phyloP scores from a whole-genome alignment of 2,329 filamentous ascomycete species.

The Penicillium glabrum region DNA sequence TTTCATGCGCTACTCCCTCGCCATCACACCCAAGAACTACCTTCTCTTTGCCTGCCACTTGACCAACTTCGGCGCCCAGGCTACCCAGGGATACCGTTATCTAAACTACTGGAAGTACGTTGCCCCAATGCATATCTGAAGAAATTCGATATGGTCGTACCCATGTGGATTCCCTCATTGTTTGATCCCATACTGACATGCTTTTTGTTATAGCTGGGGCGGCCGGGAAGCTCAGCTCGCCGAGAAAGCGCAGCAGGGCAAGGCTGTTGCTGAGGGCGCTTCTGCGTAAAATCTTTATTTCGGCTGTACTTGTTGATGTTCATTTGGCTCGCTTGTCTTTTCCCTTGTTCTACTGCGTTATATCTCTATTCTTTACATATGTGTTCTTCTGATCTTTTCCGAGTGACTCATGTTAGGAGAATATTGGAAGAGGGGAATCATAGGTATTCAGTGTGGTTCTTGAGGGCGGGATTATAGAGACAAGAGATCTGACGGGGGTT shows the following conservation, averaged over 20 bases:
- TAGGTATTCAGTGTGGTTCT: constrained; percentile 13
- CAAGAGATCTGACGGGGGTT: neutral
- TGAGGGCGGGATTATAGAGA: constrained; percentile 7
- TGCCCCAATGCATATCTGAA: neutral
- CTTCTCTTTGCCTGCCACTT: constrained; percentile 68
- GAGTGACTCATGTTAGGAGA: neutral
- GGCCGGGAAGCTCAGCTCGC: constrained; percentile 43
- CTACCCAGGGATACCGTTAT: constrained; percentile 63
- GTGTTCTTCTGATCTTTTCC: constrained; percentile 1
- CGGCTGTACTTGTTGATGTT: constrained; percentile 11
- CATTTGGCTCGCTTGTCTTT: constrained; percentile 10
- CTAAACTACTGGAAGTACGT: constrained; percentile 59
- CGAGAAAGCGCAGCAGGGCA: constrained; percentile 33
- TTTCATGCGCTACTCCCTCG: constrained; percentile 68
- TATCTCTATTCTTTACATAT: constrained; percentile 9
- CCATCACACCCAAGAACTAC: constrained; percentile 64
- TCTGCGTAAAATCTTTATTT: constrained; percentile 19
- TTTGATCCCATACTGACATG: neutral
- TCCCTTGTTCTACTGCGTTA: constrained; percentile 12
- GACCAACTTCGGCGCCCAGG: constrained; percentile 63
- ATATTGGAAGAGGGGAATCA: constrained; percentile 1
- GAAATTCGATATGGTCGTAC: neutral
- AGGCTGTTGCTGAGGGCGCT: constrained; percentile 28
- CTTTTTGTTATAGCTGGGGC: constrained; percentile 35
- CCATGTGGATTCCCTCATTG: neutral